Base-by-base conservation (phyloP, 148 eudicot species). In the Rhododendron henanense region DNA sequence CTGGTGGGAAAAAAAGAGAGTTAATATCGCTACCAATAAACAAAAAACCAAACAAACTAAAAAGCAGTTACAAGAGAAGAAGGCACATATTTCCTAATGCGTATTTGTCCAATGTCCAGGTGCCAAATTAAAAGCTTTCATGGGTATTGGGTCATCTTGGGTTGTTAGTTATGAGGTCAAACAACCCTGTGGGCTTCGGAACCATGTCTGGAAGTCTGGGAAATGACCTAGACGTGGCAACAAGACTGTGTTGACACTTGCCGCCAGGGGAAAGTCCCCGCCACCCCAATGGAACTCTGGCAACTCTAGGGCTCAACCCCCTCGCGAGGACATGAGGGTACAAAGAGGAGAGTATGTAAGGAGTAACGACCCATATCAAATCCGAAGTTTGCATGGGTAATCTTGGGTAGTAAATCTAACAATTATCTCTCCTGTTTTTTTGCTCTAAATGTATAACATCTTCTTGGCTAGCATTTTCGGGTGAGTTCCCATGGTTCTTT, bases 1-100 rank as follows among this genome's bases (percentile, higher is more conserved):
- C 99, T 96, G 93, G 55, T 65, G 84, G 83, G 76, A 9, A 57
- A 86, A 87, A 48, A 53, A 18, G 13, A 28, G 53, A 73, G 28
- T 47, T 16, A 73, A 59, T 47, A 35, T 45, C 31, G 7, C 25
- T 48, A 65, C 23, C 45, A 35, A 45, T 33, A 57, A 8, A 31
- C 28, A 85, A 23, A 47, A 10, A 39, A 21, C 71, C 79, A 15
- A 45, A 50, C 37, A 57, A 37, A 59, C 31, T 31, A 31, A 71
- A 71, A 71, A 15, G 41, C 33, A 83, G 25, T 39, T 76, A 39
- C 73, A 53, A 15, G 35, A 85, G 6, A 39, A 85, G 53, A 51
- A 45, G 35, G 73, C 82, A 78, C 33, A 41, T 61, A 53, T 51
- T 50, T 4, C 25, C 31, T 18, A 47, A 10, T 73, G 25, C 2